Base-by-base conservation (phyloP, 805 yeast genomes). In the Pichia thaimueangensis region DNA sequence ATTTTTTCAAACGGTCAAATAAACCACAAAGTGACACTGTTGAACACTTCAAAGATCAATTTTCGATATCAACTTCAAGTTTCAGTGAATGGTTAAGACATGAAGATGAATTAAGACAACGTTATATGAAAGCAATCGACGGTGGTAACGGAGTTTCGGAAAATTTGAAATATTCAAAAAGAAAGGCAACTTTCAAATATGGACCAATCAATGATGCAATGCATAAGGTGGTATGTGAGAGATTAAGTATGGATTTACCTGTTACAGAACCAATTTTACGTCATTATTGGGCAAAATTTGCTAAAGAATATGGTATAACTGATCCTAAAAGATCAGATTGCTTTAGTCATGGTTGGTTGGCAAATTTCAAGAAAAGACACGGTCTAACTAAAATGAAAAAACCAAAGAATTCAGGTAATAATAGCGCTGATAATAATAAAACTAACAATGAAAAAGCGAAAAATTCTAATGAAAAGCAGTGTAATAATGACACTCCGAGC, bases 311-410 rank as follows among this genome's bases (percentile, higher is more conserved):
- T 53, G 82, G 82, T 9, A 80, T 78, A 2, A 74, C 70, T 7
- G 80, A 78, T 50, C 81, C 82, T 3, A 78, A 77, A 53, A 60
- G 84, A 42, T 56, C 73, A 42, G 68, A 66, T 22, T 66, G 70
- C 13, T 78, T 76, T 48, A 71, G 78, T 49, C 82, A 77, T 55
- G 84, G 84, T 8, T 78, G 83, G 83, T 58, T 78, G 33, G 64
- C 74, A 11, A 80, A 74, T 51, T 78, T 78, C 58, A 78, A 78
- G 56, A 76, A 73, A 49, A 59, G 82, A 38, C 80, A 77, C 51
- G 79, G 63, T 3, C 38, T 48, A 16, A 34, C 23, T 17, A 32
- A 28, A 16, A 22, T 17, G 22, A 25, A 27, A 27, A 36, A 36
- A 9, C 10, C 24, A 6, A 27, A 25, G 5, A 33, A 8, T 16